Base-by-base conservation (phyloP, 2,329 filamentous ascomycete genomes). In the Apiospora koreana region DNA sequence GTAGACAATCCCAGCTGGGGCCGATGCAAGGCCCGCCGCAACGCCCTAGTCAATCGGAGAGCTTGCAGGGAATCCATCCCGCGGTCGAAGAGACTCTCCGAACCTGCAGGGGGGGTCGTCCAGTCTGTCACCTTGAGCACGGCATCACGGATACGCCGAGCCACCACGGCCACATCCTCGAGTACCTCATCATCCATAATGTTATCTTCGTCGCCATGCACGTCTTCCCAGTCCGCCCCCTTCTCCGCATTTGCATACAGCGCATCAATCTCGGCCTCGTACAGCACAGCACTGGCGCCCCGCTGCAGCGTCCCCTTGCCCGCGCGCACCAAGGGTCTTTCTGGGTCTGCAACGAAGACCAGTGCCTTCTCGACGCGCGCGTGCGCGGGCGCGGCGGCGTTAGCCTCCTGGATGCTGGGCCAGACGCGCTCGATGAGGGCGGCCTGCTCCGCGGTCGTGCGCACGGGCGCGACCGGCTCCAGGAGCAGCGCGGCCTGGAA, bases 401-500 rank as follows among this genome's bases (percentile, higher is more conserved):
- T 87, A 1, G 81, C 83, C 12, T 79, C 72, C 25, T 82, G 79
- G 1, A 87, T 78, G 2, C 77, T 58, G 0, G 83, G 82, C 85
- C 85, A 87, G 2, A 87, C 71, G 1, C 74, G 75, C 0, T 84
- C 82, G n/a, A 87, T 75, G 0, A 87, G 73, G 16, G 72, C 69
- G 43, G 77, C 58, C 1, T 71, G 73, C 0, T 77, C 74, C 16
- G 72, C 75, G 42, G 74, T 67, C 0, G 81, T 81, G 14, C 2
- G 14, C 1, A 45, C 18, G 0, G 76, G 50, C 1, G 65, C 71
- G 1, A 68, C 42, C 0, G 85, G 84, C 71, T 88, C 87, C 50
- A 88, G 71, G 6, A 88, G 77, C 2, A 88, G 74, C 0, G 81
- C 83, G 0, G 86, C 79, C 73, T 87, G 83, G 73, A 88, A 85